These are phyloP conservation scores for Starmerella bombicola DNA, from an alignment of 805 yeast genomes.

Conservation along the genomic window DNA sequence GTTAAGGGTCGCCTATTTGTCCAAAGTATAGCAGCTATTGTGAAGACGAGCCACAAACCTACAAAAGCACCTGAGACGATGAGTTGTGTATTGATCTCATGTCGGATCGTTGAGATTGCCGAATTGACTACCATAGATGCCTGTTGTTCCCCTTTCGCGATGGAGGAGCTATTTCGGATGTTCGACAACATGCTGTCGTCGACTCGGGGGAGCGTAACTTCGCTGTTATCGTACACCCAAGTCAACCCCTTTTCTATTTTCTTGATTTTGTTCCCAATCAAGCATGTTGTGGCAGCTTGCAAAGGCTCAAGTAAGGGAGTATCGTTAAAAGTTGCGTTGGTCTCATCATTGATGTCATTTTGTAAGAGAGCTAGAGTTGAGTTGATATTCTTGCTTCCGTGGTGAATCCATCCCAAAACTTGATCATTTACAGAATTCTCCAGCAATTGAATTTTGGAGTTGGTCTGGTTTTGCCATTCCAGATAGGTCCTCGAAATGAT, in stretches of 20 bases:
- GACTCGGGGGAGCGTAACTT: slow-evolving; percentile 41
- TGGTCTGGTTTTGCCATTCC: slow-evolving; percentile 47
- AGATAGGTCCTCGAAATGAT: slow-evolving; percentile 12
- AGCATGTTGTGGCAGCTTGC: slow-evolving; percentile 60
- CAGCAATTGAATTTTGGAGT: slow-evolving; percentile 38
- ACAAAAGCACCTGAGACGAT: slow-evolving; percentile 15
- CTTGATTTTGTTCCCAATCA: slow-evolving; percentile 59
- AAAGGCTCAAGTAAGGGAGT: slow-evolving; percentile 58
- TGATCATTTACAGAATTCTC: slow-evolving; percentile 47
- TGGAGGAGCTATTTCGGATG: neutral
- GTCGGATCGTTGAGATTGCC: neutral
- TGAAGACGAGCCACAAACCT: slow-evolving; percentile 16
- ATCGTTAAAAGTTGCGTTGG: slow-evolving; percentile 49
- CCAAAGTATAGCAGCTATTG: slow-evolving; percentile 9
- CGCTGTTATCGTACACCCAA: slow-evolving; percentile 61
- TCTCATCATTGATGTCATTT: slow-evolving; percentile 43
- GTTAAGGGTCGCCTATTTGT: too few species aligned
- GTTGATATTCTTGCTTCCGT: slow-evolving; percentile 47
- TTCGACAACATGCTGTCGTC: neutral
- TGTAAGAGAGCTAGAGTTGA: slow-evolving; percentile 47
- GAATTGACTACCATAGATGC: neutral
- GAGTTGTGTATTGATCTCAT: slow-evolving; percentile 13
- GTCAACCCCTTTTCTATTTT: slow-evolving; percentile 57
- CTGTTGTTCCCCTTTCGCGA: neutral
- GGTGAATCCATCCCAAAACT: slow-evolving; percentile 52